Conservation (phyloP, 1,284 basidiomycete genomes). For the Ganoderma resinaceum region DNA sequence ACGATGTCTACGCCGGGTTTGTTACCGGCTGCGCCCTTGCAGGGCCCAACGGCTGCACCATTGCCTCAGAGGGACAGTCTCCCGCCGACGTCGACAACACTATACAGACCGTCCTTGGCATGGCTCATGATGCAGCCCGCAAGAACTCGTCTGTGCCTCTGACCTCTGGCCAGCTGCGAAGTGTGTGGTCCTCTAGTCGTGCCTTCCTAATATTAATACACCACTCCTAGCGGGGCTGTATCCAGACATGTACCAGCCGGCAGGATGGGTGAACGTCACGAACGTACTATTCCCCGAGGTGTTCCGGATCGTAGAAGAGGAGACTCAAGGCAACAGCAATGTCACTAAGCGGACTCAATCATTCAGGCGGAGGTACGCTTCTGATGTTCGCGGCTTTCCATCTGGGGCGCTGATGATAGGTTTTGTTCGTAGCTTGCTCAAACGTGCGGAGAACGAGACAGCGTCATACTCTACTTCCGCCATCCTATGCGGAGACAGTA, state of each 20-base stretch:
- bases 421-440: background rate
- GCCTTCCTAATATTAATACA: background rate
- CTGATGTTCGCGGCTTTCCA: background rate
- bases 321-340: constrained; percentile 17
- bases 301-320: constrained; percentile 24
- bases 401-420: background rate
- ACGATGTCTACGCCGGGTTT: constrained; percentile 21
- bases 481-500: constrained; percentile 31
- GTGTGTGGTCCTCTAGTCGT: background rate
- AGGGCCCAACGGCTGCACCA: constrained; percentile 10
- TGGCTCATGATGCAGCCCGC: background rate
- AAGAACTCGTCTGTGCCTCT: constrained; percentile 12
- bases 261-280: background rate
- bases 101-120: background rate
- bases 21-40: constrained; percentile 27
- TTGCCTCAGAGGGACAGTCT: constrained; percentile 8
- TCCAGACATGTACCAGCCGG: constrained; percentile 7
- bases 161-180: constrained; percentile 11
- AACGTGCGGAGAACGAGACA: background rate
- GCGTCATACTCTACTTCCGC: constrained; percentile 2
- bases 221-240: background rate
- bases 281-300: constrained; percentile 8
- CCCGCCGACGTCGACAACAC: background rate
- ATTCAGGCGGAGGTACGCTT: background rate
- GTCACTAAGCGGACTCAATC: constrained; percentile 17